Percentiles rank a stretch among this genome's conserved stretches.
These are phyloP conservation scores for Scutellospora calospora DNA, from an alignment of 371 early-diverging fungal species.

Conservation along the genomic window DNA sequence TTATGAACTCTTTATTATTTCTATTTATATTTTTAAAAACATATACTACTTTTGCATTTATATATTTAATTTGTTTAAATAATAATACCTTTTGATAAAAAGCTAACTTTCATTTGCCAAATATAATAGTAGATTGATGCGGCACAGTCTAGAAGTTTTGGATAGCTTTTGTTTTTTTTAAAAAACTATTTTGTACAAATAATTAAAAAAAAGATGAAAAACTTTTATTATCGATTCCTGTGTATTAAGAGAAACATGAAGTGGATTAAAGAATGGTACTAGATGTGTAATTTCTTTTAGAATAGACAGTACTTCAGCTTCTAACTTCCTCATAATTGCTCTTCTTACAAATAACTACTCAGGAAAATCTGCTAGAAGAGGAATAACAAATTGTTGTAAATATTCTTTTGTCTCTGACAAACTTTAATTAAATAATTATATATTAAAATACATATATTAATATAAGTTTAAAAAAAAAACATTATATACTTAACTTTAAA, in stretches of 20 bases:
- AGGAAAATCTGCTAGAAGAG: background rate
- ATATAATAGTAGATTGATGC: slow-evolving; percentile 5
- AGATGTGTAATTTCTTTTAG: background rate
- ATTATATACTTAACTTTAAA: background rate
- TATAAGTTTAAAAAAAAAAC: background rate
- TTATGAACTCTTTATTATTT: too few relatives aligned
- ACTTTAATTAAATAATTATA: too few relatives aligned
- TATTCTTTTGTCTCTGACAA: too few relatives aligned
- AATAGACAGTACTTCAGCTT: background rate
- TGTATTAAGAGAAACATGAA: slow-evolving; percentile 14
- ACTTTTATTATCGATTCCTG: background rate
- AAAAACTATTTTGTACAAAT: background rate
- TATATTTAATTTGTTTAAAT: too few relatives aligned
- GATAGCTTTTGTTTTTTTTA: background rate
- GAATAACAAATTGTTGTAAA: background rate
- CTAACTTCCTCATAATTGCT: background rate
- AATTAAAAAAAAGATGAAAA: background rate
- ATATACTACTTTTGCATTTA: too few relatives aligned
- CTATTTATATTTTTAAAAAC: too few relatives aligned
- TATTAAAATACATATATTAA: background rate
- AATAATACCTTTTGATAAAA: background rate
- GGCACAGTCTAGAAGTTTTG: slow-evolving; percentile 12
- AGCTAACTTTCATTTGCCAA: background rate
- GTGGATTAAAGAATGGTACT: background rate
- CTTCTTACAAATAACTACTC: background rate